These are phyloP conservation scores for Macroventuria anomochaeta DNA, from an alignment of 2,329 filamentous ascomycete species.

Conservation along the genomic window DNA sequence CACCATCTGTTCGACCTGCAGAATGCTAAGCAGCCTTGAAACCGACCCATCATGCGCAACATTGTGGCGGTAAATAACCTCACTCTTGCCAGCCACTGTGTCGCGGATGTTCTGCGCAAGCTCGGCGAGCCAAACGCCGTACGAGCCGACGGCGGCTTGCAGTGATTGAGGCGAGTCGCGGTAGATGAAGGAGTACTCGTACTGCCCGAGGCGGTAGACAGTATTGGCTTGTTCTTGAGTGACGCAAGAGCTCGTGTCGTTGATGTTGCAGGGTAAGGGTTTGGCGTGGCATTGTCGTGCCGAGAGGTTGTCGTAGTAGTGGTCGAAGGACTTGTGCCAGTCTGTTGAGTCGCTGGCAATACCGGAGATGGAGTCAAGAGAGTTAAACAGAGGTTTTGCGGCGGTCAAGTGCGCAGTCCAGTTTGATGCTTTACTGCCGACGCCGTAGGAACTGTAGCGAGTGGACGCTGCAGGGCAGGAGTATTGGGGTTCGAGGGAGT, in stretches of 20 bases:
- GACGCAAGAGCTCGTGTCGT: conserved; percentile 63
- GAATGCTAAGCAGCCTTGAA: conserved; percentile 68
- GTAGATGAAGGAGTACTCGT: conserved; percentile 81
- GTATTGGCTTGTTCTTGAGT: conserved; percentile 67
- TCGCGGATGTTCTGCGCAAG: conserved; percentile 69
- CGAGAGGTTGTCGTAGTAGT: conserved; percentile 85
- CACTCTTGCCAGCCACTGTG: conserved; percentile 24
- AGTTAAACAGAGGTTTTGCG: conserved; percentile 61
- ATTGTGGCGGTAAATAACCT: conserved; percentile 72
- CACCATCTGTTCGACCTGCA: conserved; percentile 78
- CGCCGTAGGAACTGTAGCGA: conserved; percentile 55
- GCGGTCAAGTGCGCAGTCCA: conserved; percentile 71
- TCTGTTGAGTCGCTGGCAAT: conserved; percentile 62
- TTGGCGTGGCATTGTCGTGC: conserved; percentile 78
- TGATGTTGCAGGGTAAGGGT: conserved; percentile 70
- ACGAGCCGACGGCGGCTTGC: conserved; percentile 65
- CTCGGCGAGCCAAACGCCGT: conserved; percentile 78
- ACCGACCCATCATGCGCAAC: conserved; percentile 81
- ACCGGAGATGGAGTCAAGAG: conserved; percentile 72
- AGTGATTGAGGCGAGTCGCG: conserved; percentile 70
- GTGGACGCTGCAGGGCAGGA: conserved; percentile 62
- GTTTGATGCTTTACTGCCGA: conserved; percentile 50
- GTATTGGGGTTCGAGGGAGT: conserved; percentile 78
- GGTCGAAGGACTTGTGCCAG: conserved; percentile 77
- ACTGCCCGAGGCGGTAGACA: conserved; percentile 78